Base-by-base conservation (phyloP, 164 flowering plant genomes). In the Sedum album region DNA sequence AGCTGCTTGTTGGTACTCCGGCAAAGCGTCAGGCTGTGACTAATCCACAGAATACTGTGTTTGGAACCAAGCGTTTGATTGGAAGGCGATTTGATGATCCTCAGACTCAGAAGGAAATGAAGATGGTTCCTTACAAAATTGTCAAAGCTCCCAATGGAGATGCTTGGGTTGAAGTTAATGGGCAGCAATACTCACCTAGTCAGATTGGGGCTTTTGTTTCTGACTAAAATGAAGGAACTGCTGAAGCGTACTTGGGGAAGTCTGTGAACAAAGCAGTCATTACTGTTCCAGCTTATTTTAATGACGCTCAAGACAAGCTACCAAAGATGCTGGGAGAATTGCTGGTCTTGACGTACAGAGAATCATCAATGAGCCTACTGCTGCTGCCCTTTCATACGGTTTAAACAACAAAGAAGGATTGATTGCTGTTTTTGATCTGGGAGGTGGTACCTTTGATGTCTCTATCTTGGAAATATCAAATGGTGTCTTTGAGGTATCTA, bases 401-500 rank as follows among this genome's bases (percentile, higher is more conserved):
- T 33, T 76, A 66, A 71, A 73, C 57, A 76, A 76, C 39, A 76
- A 81, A 68, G 80, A 79, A 68, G 82, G 77, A 31, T 38, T 78
- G n/a, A 75, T 80, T 6, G 79, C 76, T 13, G 82, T 80, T 25
- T 78, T 76, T 66, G 81, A 80, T 67, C 75, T 80, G 38, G 83
- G 81, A 1, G 82, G 84, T 61, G 84, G 84, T 17, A 81, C 84
- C 1, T 81, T 81, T 72, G 84, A 81, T 76, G 78, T 81, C 18
- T 78, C 84, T 0, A 71, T 81, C 49, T 53, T 78, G 21, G 83
- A 78, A 63, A 75, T 80, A 36, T 78, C 76, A 4, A 75, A 71
- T 75, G 82, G 80, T n/a, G 78, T 77, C 55, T 79, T 79, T 60
- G 82, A 79, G 78, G 82, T 73, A 36, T 46, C 31, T 26, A 30